Evolutionary conservation across 192 early-diverging fungal species (phyloP).

Genomic region (Jimgerdemannia flammicorona): DNA sequence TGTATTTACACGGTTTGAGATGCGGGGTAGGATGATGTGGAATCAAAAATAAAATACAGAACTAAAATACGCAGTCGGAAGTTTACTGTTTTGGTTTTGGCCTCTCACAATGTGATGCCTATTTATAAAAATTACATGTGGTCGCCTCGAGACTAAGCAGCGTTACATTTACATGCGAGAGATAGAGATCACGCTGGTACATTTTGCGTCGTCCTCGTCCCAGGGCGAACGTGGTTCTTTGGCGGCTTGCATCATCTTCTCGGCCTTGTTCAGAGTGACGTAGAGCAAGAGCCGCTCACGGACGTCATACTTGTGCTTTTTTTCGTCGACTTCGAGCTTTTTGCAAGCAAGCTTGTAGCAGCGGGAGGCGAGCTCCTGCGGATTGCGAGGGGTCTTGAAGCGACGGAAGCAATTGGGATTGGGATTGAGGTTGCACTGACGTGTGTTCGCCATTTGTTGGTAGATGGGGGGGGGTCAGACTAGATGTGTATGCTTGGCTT

Average conservation of each 20-base stretch:
- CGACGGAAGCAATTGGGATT: background rate
- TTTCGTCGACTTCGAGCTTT: background rate
- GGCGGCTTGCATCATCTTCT: background rate
- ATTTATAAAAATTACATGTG: too few species aligned
- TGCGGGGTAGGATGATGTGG: too few species aligned
- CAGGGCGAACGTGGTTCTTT: background rate
- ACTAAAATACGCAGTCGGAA: too few species aligned
- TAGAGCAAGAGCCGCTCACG: background rate
- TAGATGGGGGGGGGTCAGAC: background rate
- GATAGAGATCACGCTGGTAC: background rate
- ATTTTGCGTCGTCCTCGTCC: background rate
- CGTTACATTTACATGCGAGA: too few species aligned
- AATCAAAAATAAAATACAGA: too few species aligned
- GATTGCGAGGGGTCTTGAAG: background rate
- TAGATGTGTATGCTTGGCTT: background rate
- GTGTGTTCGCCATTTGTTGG: background rate
- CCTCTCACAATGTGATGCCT: too few species aligned
- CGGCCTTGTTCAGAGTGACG: background rate
- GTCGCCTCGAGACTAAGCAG: too few species aligned
- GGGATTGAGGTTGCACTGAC: background rate
- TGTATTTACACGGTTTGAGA: too few species aligned
- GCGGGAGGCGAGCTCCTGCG: background rate
- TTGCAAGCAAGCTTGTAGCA: background rate
- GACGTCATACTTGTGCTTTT: background rate
- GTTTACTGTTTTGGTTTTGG: too few species aligned